Conservation (phyloP, 2,329 filamentous ascomycete genomes). For the Paradendryphiella salina region DNA sequence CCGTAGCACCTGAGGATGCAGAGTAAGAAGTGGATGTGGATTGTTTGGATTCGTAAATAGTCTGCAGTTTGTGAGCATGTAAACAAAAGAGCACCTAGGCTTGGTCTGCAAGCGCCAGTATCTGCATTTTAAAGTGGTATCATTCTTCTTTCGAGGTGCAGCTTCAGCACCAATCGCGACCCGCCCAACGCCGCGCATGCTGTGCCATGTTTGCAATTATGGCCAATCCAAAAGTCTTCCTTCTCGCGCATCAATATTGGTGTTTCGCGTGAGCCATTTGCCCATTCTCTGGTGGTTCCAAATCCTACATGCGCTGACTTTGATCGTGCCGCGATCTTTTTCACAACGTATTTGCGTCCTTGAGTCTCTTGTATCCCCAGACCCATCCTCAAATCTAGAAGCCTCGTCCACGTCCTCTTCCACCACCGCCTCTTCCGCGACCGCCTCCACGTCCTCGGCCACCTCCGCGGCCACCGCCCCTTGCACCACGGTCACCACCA, state of each 20-base stretch:
- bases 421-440: conserved; percentile 49
- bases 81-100: background rate
- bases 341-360: conserved; percentile 4
- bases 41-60: conserved; percentile 1
- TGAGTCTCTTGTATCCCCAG: conserved; percentile 8
- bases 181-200: conserved; percentile 29
- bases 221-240: conserved; percentile 16
- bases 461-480: conserved; percentile 42
- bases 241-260: conserved; percentile 28
- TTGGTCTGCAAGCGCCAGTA: conserved; percentile 5
- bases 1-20: conserved; percentile 74
- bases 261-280: conserved; percentile 18
- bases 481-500: conserved; percentile 53
- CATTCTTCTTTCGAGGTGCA: conserved; percentile 28
- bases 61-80: background rate
- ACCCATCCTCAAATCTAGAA: conserved; percentile 20
- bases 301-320: conserved; percentile 15
- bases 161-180: conserved; percentile 19
- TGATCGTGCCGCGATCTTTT: conserved; percentile 1
- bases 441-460: conserved; percentile 47
- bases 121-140: conserved; percentile 29
- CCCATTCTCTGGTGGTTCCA: conserved; percentile 4
- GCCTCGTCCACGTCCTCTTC: conserved; percentile 47
- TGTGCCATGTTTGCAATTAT: conserved; percentile 8
- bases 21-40: conserved; percentile 56